phyloP scores from a whole-genome alignment of 306 rosid genomes.

The Sophora flavescens region DNA sequence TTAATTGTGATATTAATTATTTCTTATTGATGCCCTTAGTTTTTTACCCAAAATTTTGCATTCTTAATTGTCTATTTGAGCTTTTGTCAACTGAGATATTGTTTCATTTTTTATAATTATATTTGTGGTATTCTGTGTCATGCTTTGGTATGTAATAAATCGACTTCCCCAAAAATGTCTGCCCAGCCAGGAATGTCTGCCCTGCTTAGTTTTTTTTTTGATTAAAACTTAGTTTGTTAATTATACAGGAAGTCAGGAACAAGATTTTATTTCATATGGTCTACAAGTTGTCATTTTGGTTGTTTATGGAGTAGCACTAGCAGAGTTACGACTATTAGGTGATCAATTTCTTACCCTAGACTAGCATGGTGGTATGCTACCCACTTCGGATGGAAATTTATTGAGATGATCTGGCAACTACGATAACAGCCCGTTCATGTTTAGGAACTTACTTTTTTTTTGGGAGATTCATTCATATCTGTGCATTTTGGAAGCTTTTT shows the following conservation, averaged over 20 bases:
- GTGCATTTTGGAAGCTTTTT: not conserved
- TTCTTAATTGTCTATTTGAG: not conserved
- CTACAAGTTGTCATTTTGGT: conserved; percentile 1
- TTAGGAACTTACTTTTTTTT: not conserved
- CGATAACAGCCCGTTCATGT: not conserved
- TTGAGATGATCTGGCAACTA: not conserved
- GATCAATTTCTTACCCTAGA: not conserved
- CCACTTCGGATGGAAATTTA: not conserved
- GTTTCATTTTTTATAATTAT: not conserved
- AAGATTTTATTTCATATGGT: conserved; percentile 2
- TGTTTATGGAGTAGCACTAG: not conserved
- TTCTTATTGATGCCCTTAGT: not conserved
- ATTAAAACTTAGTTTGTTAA: conserved; percentile 31
- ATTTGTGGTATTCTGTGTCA: not conserved
- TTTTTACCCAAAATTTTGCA: not conserved
- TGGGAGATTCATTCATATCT: not conserved
- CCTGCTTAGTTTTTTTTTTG: conserved; percentile 31
- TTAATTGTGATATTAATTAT: conserved; percentile 16
- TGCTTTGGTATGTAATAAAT: conserved; percentile 24
- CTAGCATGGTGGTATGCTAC: not conserved
- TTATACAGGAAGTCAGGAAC: not conserved
- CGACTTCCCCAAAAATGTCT: conserved; percentile 9
- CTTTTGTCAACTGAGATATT: conserved; percentile 11
- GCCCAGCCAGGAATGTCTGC: not conserved
- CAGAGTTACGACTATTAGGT: not conserved